Conservation (phyloP, 495 filamentous ascomycete genomes). For the Hypoxylon intermedium region DNA sequence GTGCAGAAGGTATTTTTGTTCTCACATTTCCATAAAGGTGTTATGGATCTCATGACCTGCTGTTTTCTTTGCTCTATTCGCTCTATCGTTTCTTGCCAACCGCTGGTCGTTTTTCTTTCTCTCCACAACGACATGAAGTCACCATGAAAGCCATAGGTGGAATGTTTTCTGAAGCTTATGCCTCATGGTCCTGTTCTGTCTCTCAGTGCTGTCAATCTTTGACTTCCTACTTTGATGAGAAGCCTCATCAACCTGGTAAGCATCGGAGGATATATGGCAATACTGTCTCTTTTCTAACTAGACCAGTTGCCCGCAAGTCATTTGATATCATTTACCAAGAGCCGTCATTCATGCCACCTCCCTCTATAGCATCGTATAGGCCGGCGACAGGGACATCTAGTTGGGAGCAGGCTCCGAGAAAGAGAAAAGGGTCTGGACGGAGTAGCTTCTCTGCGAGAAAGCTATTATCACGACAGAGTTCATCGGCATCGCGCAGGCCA, state of each 20-base stretch:
- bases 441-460: slow-evolving; percentile 45
- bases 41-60: slow-evolving; percentile 39
- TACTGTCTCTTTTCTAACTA: slow-evolving; percentile 18
- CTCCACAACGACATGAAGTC: slow-evolving; percentile 37
- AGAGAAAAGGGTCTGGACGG: slow-evolving; percentile 43
- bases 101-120: slow-evolving; percentile 41
- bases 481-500: slow-evolving; percentile 50
- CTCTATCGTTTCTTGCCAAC: slow-evolving; percentile 30
- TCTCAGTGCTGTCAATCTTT: slow-evolving; percentile 49
- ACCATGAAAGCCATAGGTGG: slow-evolving; percentile 49
- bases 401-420: slow-evolving; percentile 45
- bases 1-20: slow-evolving; percentile 36
- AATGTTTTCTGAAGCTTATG: slow-evolving; percentile 49
- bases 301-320: slow-evolving; percentile 18
- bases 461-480: slow-evolving; percentile 42
- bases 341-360: slow-evolving; percentile 46
- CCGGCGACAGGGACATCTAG: slow-evolving; percentile 38
- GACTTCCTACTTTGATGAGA: slow-evolving; percentile 45
- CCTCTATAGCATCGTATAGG: slow-evolving; percentile 42
- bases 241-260: slow-evolving; percentile 42
- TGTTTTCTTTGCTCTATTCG: slow-evolving; percentile 38
- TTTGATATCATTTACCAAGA: slow-evolving; percentile 49
- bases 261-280: slow-evolving; percentile 4
- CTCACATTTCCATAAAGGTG: slow-evolving; percentile 33
- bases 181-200: slow-evolving; percentile 51